Conservation (phyloP, 306 rosid genomes). For the Bauhinia variegata region DNA sequence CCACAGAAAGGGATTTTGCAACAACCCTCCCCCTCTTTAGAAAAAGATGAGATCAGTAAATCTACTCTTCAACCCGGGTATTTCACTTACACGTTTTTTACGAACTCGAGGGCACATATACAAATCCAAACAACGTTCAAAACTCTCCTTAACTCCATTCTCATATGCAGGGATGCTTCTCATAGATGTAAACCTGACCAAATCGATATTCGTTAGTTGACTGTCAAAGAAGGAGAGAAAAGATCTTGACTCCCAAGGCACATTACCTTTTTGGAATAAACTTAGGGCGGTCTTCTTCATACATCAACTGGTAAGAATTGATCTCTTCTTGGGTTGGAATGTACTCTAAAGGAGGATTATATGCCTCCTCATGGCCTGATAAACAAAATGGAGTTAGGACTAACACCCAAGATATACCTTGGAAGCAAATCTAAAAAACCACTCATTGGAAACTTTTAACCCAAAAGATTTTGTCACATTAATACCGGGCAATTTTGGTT, state of each 20-base stretch:
- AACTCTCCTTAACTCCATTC: conserved; percentile 71
- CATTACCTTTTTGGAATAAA: conserved; percentile 80
- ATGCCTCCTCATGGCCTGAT: conserved; percentile 90
- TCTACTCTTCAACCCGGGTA: conserved; percentile 6
- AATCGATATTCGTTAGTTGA: conserved; percentile 33
- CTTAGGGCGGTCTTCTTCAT: conserved; percentile 90
- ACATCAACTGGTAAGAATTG: conserved; percentile 79
- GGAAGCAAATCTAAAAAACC: conserved; percentile 18
- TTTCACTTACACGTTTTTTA: conserved; percentile 79
- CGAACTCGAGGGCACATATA: conserved; percentile 90
- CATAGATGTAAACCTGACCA: conserved; percentile 69
- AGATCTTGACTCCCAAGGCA: conserved; percentile 8
- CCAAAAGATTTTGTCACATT: conserved; percentile 10
- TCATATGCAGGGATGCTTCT: conserved; percentile 92
- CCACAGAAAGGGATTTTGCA: not conserved
- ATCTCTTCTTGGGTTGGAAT: conserved; percentile 96
- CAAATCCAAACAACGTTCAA: conserved; percentile 90
- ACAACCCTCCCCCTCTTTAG: not conserved
- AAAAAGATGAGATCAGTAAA: conserved; percentile 11
- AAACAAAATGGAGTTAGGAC: conserved; percentile 4
- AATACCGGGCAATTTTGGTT: conserved; percentile 86
- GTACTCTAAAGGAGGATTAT: conserved; percentile 90
- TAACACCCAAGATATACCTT: conserved; percentile 14
- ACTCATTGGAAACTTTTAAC: conserved; percentile 15
- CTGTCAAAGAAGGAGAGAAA: conserved; percentile 2